phyloP scores from a whole-genome alignment of 2,329 filamentous ascomycete species.

The Didymella exigua region DNA sequence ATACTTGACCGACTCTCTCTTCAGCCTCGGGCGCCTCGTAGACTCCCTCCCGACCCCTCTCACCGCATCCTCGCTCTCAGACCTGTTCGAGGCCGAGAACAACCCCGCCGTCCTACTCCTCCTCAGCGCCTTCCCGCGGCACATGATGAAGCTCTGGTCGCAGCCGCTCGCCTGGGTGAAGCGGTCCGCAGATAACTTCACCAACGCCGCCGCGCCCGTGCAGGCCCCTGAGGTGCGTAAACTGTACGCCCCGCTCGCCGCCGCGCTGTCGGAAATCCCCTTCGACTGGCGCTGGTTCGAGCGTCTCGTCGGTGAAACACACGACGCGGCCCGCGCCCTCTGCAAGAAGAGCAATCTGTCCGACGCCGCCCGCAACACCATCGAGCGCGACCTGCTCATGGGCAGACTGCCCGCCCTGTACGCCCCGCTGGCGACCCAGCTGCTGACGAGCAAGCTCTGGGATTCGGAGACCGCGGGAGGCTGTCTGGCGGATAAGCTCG shows the following conservation, averaged over 20 bases:
- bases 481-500: slow-evolving; percentile 63
- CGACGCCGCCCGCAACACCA: slow-evolving; percentile 53
- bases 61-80: slow-evolving; percentile 35
- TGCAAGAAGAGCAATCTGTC: slow-evolving; percentile 56
- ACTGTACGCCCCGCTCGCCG: slow-evolving; percentile 49
- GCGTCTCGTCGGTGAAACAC: slow-evolving; percentile 62
- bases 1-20: slow-evolving; percentile 61
- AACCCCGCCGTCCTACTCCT: slow-evolving; percentile 42
- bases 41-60: slow-evolving; percentile 45
- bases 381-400: slow-evolving; percentile 61
- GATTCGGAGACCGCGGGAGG: slow-evolving; percentile 42
- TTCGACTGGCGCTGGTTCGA: slow-evolving; percentile 56
- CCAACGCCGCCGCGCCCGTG: slow-evolving; percentile 47
- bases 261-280: slow-evolving; percentile 45
- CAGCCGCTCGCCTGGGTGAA: slow-evolving; percentile 41
- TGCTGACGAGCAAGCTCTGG: slow-evolving; percentile 52
- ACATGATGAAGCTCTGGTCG: slow-evolving; percentile 47
- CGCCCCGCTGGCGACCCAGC: slow-evolving; percentile 53
- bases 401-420: slow-evolving; percentile 59
- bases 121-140: slow-evolving; percentile 44
- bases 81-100: slow-evolving; percentile 40
- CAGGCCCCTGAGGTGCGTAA: slow-evolving; percentile 53
- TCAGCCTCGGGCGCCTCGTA: slow-evolving; percentile 36
- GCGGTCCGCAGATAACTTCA: slow-evolving; percentile 32
- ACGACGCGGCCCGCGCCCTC: slow-evolving; percentile 66